These are phyloP conservation scores for Ceratocystis destructans DNA, from an alignment of 2,329 filamentous ascomycete species.

Conservation along the genomic window DNA sequence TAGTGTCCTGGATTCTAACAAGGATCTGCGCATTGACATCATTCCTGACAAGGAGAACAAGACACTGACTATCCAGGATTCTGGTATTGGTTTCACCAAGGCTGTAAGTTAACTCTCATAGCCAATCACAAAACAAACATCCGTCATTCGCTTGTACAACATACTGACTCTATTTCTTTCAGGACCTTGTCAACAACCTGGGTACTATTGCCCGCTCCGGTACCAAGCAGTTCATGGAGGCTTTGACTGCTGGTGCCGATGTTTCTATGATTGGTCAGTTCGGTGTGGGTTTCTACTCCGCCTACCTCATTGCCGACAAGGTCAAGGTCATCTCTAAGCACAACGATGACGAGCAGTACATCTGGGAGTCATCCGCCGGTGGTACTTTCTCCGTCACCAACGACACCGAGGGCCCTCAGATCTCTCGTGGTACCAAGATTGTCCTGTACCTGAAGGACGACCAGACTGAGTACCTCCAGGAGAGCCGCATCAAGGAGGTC, in stretches of 20 bases:
- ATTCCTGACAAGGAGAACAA: constrained; percentile 95
- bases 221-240: constrained; percentile 99
- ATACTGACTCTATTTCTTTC: constrained; percentile 29
- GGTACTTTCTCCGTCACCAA: constrained; percentile 89
- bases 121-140: constrained; percentile 2
- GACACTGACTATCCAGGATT: constrained; percentile 94
- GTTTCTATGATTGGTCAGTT: constrained; percentile 99
- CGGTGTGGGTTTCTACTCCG: constrained; percentile 99
- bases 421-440: constrained; percentile 95
- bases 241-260: constrained; percentile 91
- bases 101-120: constrained; percentile 52
- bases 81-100: constrained; percentile 99
- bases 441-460: constrained; percentile 99
- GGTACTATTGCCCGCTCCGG: constrained; percentile 98
- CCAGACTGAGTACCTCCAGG: constrained; percentile 95
- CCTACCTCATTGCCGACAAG: constrained; percentile 95
- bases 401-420: constrained; percentile 78
- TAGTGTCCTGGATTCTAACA: constrained; percentile 90
- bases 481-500: constrained; percentile 99
- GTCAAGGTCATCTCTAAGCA: constrained; percentile 95
- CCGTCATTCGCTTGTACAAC: not conserved
- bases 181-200: constrained; percentile 99
- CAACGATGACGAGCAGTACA: constrained; percentile 99
- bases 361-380: constrained; percentile 96
- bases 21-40: constrained; percentile 98